A percentile compares a stretch with the other conserved stretches of the same genome.
Conservation (phyloP, 306 rosid genomes). For the Nissolia schottii region DNA sequence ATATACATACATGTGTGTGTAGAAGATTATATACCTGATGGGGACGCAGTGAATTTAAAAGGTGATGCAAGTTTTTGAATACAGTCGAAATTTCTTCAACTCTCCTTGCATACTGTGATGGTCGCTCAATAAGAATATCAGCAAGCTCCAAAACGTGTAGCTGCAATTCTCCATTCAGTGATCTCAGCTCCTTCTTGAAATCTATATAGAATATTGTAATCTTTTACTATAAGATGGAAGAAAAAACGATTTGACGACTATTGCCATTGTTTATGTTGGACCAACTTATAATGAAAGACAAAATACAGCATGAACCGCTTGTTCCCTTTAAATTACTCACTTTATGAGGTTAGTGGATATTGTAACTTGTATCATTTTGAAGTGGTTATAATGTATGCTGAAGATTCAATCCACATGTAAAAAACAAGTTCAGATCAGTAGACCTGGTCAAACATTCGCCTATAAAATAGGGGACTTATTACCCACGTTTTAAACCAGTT, state of each 20-base stretch:
- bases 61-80: conserved; percentile 89
- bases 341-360: background rate
- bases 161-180: conserved; percentile 80
- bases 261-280: background rate
- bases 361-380: background rate
- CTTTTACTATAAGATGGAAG: conserved; percentile 5
- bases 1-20: too few species aligned
- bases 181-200: conserved; percentile 84
- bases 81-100: conserved; percentile 94
- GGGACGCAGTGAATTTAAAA: conserved; percentile 84
- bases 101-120: conserved; percentile 92
- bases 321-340: conserved; percentile 10
- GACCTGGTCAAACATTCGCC: background rate
- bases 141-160: conserved; percentile 91
- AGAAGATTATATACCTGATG: conserved; percentile 57
- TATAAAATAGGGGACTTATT: background rate
- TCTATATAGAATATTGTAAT: conserved; percentile 40
- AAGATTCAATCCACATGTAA: background rate
- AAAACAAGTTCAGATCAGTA: background rate
- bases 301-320: background rate
- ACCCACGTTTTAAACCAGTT: background rate
- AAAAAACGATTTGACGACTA: background rate
- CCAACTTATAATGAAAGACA: background rate
- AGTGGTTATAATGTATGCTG: background rate
- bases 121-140: conserved; percentile 87